A percentile compares a stretch with the other conserved stretches of the same genome.
These are phyloP conservation scores for Aspergillus felis DNA, from an alignment of 2,329 filamentous ascomycete genomes.

Conservation along the genomic window DNA sequence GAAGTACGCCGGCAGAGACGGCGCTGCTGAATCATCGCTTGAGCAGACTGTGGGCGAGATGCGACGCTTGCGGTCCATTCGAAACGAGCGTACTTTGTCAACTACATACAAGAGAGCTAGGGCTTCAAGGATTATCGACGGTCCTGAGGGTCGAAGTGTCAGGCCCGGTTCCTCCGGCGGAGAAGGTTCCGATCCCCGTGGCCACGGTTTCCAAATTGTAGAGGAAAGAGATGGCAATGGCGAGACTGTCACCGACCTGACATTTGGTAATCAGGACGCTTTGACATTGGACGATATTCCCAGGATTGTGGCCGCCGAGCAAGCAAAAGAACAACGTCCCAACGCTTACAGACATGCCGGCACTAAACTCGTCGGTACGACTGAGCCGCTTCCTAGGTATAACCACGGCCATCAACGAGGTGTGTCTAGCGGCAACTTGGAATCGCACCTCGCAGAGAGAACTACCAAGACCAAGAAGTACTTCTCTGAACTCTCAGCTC, in stretches of 20 bases:
- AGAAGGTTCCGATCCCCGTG: constrained; percentile 50
- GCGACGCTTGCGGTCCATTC: constrained; percentile 81
- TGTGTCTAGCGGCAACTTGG: constrained; percentile 54
- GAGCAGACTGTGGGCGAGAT: constrained; percentile 97
- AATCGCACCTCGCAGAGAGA: constrained; percentile 48
- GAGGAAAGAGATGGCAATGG: constrained; percentile 70
- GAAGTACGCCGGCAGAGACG: constrained; percentile 60
- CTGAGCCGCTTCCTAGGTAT: constrained; percentile 61
- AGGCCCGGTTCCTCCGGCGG: constrained; percentile 70
- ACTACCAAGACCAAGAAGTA: constrained; percentile 68
- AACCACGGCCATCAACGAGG: constrained; percentile 66
- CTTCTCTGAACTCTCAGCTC: constrained; percentile 89
- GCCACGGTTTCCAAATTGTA: constrained; percentile 68
- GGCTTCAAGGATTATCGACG: constrained; percentile 88
- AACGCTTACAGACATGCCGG: constrained; percentile 74
- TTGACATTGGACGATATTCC: constrained; percentile 95
- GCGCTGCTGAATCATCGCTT: constrained; percentile 67
- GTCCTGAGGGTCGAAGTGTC: constrained; percentile 64
- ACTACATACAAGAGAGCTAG: constrained; percentile 88
- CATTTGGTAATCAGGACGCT: constrained; percentile 85
- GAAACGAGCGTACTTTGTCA: constrained; percentile 89
- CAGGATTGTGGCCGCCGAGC: constrained; percentile 89
- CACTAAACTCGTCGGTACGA: constrained; percentile 60
- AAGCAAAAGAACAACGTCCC: constrained; percentile 83
- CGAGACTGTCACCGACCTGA: constrained; percentile 70